Base-by-base conservation (phyloP, 768 basidiomycete genomes). In the Termitomyces sp. region DNA sequence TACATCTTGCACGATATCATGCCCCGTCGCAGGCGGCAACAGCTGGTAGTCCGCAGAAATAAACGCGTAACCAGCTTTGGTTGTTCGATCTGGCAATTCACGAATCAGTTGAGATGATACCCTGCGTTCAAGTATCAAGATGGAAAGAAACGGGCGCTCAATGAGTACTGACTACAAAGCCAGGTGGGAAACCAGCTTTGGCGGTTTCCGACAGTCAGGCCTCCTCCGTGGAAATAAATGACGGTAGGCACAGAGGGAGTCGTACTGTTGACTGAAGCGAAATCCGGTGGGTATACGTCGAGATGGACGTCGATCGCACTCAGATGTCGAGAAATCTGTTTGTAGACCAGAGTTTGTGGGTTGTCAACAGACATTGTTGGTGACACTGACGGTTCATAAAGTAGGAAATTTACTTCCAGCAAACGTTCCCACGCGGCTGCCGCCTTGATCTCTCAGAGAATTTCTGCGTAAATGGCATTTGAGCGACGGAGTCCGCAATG, bases 11-110 rank as follows among this genome's bases (percentile, higher is more conserved):
- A 84, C 62, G 40, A 88, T 75, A 20, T 83, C 79, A 60, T 84
- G 81, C 0, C 79, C 83, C 10, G 81, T 84, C 0, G 79, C 71
- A 2, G 77, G 76, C 2, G 78, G 79, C 14, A 88, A 57, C 6
- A 89, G 79, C 14, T 79, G 75, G 63, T 89, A 87, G 61, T 89
- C 85, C 0, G 81, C 79, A 36, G 83, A 82, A 45, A 88, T 73
- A 65, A 88, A 84, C 4, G 75, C 77, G 59, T 77, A 77, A 26
- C 83, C 85, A n/a, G 72, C 68, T 1, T 65, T 68, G 28, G 71
- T 69, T 7, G 79, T 69, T 14, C 84, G 79, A 56, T 71, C 84
- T 87, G 35, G 24, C 16, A n/a, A 61, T 56, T 44, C 22, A 26
- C n/a, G 18, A 1, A 48, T 28, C 13, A 36, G 18, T 30, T 48